Evolutionary conservation across 257 asterid genomes (phyloP), one percentile per base, ranked within the genome.

Genomic region (Gentiana macrophylla): DNA sequence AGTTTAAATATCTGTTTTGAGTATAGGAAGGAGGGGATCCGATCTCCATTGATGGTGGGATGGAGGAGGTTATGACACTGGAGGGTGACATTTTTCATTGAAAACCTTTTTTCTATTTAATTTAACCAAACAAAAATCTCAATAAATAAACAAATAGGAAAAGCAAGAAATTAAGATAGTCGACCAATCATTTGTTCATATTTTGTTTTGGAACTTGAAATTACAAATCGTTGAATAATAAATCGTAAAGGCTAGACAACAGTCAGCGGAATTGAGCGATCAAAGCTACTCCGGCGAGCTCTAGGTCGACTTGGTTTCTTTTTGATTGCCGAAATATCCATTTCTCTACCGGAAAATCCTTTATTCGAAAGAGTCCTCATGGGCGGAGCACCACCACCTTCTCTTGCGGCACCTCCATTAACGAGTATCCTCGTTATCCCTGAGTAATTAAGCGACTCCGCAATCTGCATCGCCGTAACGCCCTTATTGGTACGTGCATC

Each of bases 401-500:
- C 84, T 38, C 69, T 74, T 6, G 54, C 37, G 4, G 65, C 77
- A 1, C 88, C 85, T 2, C 88, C 93, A 3, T 75, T 77, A 15
- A 68, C 69, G 8, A 87, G 74, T 52, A 82, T 45, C 70, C 96
- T 77, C 8, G 78, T 58, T 6, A 87, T 77, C 61, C 94, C 90
- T 2, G 89, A 60, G 53, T 78, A 84, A 35, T 77, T 59, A 52
- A 82, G 49, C 0, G 86, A 74, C 32, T 82, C 79, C 0, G 93
- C 93, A 57, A 84, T 82, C 57, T 77, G 80, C 70, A 84, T 12
- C 0, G 92, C 68, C 3, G 76, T 73, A 4, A 78, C 71, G 0
- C 96, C 96, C 56, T 80, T 84, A 60, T 62, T 80, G 0, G 94
- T 80, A 45, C 75, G 63, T 0, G 83, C 80, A 36, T 83, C 94